Evolutionary conservation across 495 filamentous ascomycete species (phyloP).

Genomic region (Lasiosphaeris hirsuta): DNA sequence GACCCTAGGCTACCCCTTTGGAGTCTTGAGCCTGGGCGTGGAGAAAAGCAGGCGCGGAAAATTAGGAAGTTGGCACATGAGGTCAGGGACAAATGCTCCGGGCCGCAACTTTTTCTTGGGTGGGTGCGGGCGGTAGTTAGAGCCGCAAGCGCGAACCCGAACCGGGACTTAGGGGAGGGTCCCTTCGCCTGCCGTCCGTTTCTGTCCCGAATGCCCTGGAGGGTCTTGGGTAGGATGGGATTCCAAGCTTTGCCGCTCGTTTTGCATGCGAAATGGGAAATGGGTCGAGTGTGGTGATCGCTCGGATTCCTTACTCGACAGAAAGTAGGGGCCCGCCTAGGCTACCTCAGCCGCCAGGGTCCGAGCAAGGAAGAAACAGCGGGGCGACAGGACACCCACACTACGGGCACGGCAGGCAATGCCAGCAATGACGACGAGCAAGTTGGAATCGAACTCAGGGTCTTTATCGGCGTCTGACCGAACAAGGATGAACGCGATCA

Average conservation of each 20-base stretch:
- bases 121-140: neutral
- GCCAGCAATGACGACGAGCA: conserved; percentile 14
- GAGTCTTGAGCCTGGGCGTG: neutral
- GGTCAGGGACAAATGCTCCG: conserved; percentile 15
- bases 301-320: no score
- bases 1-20: neutral
- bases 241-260: neutral
- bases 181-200: no score
- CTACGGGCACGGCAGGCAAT: neutral
- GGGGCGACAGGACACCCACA: neutral
- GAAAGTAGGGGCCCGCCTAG: neutral
- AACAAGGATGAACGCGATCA: conserved; percentile 17
- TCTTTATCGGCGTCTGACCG: conserved; percentile 10
- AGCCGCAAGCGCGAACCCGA: neutral
- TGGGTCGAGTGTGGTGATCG: no score
- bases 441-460: conserved; percentile 14
- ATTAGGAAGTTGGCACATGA: neutral
- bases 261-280: neutral
- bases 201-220: no score
- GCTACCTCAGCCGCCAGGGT: neutral
- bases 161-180: no score
- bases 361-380: conserved; percentile 11
- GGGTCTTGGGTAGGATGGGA: neutral
- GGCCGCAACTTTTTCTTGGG: neutral
- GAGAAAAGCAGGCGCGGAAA: neutral